These are phyloP conservation scores for Nyssa sinensis DNA, from an alignment of 148 eudicot species.

Conservation along the genomic window DNA sequence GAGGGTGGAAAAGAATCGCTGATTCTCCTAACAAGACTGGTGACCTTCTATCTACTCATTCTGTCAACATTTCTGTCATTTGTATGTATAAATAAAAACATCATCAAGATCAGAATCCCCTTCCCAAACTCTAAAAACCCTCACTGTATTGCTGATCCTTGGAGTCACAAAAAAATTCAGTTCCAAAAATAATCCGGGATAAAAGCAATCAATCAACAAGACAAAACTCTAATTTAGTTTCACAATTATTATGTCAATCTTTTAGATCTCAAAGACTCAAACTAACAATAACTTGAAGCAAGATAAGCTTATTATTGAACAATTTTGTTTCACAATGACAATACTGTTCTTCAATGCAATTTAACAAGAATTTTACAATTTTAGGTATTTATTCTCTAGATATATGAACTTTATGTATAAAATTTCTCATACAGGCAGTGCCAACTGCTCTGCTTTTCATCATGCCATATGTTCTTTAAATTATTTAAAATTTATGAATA, in stretches of 20 bases:
- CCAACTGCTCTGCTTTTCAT: background rate
- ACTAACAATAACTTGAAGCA: background rate
- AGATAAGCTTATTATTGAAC: background rate
- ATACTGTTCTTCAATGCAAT: background rate
- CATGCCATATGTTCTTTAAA: background rate
- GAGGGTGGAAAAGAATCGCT: background rate
- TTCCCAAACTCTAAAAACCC: conserved; percentile 65
- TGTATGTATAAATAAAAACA: background rate
- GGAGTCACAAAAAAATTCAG: background rate
- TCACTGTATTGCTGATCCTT: conserved; percentile 78
- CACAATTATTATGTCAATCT: background rate
- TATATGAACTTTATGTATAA: background rate
- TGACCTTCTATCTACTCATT: background rate
- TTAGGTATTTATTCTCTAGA: background rate
- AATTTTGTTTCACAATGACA: background rate
- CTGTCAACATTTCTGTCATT: background rate
- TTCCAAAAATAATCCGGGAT: too few relatives aligned
- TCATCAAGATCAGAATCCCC: conserved; percentile 27
- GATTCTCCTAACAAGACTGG: background rate
- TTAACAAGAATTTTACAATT: background rate
- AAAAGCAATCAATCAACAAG: background rate
- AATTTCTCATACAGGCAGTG: background rate
- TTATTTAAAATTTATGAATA: background rate
- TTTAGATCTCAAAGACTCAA: background rate
- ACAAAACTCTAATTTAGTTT: background rate